These are phyloP conservation scores for Globisporangium rhizosaccharum DNA, from an alignment of 352 stramenopile genomes.

Conservation along the genomic window DNA sequence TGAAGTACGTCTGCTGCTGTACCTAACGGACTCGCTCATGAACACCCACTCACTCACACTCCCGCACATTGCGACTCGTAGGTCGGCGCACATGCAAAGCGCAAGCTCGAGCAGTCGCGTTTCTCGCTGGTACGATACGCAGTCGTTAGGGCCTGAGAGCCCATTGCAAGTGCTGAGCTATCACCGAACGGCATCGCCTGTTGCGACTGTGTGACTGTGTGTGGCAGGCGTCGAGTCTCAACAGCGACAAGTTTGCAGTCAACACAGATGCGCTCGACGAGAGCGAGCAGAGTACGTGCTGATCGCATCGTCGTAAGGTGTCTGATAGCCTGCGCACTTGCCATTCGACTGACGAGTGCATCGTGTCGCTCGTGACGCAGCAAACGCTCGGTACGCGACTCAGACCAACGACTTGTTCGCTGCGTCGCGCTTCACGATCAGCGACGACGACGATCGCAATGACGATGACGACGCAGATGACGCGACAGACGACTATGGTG, in stretches of 20 bases:
- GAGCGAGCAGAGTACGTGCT: conserved; percentile 30
- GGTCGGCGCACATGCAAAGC: conserved; percentile 46
- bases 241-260: conserved; percentile 72
- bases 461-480: conserved; percentile 13
- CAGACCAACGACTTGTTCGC: conserved; percentile 5
- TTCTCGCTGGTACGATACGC: conserved; percentile 38
- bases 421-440: conserved; percentile 1
- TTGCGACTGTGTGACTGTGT: not conserved
- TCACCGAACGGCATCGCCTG: not conserved
- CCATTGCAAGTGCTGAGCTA: no score
- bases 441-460: conserved; percentile 2
- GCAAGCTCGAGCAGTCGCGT: conserved; percentile 33
- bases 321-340: no score
- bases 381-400: conserved; percentile 12
- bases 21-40: not conserved
- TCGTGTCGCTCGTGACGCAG: not conserved
- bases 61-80: conserved; percentile 3
- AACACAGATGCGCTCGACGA: conserved; percentile 53
- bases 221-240: conserved; percentile 48
- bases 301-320: no score
- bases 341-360: not conserved
- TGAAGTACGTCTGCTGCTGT: conserved; percentile 31
- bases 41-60: not conserved
- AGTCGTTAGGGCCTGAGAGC: no score
- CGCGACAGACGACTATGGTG: conserved; percentile 38